These are phyloP conservation scores for Citrus sp. DNA, from an alignment of 345 rosid species.

Conservation along the genomic window DNA sequence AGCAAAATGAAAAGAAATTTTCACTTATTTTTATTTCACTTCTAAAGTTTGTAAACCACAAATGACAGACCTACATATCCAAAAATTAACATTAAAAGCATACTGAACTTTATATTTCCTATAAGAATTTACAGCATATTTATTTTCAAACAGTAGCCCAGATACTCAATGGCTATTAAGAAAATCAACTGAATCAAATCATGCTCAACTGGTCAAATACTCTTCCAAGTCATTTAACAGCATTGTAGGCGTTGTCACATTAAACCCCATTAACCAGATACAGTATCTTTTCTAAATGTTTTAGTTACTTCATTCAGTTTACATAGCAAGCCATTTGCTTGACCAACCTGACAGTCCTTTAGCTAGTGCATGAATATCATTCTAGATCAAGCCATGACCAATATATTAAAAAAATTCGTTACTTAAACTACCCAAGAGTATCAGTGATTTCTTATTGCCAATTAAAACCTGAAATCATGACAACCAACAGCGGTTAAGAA, in stretches of 20 bases:
- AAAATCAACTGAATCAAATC: background rate
- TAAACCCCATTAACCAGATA: background rate
- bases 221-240: background rate
- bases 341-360: background rate
- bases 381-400: background rate
- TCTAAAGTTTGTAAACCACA: background rate
- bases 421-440: background rate
- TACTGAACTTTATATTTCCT: background rate
- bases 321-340: background rate
- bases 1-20: slow-evolving; percentile 13
- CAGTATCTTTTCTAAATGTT: too few relatives aligned
- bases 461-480: background rate
- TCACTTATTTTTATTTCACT: background rate
- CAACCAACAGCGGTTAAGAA: background rate
- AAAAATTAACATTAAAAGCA: background rate
- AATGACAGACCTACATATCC: background rate
- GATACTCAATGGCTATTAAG: background rate
- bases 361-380: background rate
- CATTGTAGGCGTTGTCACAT: background rate
- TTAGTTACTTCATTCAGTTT: background rate
- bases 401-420: too few relatives aligned
- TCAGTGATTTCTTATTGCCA: background rate
- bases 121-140: background rate
- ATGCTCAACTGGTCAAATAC: background rate
- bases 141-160: background rate